Evolutionary conservation across 176 grass and related monocot genomes (phyloP).

Genomic region (Ampelocalamus luodianensis): DNA sequence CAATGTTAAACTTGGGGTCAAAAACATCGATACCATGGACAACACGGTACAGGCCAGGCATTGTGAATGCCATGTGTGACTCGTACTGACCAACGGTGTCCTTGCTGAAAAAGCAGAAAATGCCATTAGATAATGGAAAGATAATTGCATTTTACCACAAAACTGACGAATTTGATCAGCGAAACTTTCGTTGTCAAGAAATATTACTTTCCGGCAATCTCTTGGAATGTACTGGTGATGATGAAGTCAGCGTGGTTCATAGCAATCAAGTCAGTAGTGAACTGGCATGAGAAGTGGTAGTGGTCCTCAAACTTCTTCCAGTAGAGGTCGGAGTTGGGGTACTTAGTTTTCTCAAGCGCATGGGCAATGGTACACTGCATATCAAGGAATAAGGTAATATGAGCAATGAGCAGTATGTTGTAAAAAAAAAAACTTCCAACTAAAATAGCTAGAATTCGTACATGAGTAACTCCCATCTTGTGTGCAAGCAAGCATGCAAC

Average conservation of each 20-base stretch:
- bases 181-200: slow-evolving; percentile 25
- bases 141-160: background rate
- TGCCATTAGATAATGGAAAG: slow-evolving; percentile 6
- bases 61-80: slow-evolving; percentile 92
- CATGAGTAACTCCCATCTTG: slow-evolving; percentile 94
- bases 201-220: slow-evolving; percentile 87
- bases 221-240: slow-evolving; percentile 98
- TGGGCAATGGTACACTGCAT: slow-evolving; percentile 98
- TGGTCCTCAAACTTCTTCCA: slow-evolving; percentile 99
- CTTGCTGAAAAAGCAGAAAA: slow-evolving; percentile 76
- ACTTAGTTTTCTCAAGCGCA: slow-evolving; percentile 99
- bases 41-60: slow-evolving; percentile 93
- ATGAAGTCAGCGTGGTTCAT: slow-evolving; percentile 99
- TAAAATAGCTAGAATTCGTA: slow-evolving; percentile 22
- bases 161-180: background rate
- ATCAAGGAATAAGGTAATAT: slow-evolving; percentile 32
- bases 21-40: slow-evolving; percentile 99
- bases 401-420: background rate
- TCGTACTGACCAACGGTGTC: slow-evolving; percentile 97
- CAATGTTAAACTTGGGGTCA: slow-evolving; percentile 99
- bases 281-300: slow-evolving; percentile 99
- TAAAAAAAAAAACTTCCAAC: background rate
- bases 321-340: slow-evolving; percentile 97
- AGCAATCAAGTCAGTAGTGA: slow-evolving; percentile 93
- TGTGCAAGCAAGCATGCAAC: slow-evolving; percentile 92